phyloP scores from a whole-genome alignment of 225 moss, liverwort and hornwort species.

The Pleurozium schreberi region DNA sequence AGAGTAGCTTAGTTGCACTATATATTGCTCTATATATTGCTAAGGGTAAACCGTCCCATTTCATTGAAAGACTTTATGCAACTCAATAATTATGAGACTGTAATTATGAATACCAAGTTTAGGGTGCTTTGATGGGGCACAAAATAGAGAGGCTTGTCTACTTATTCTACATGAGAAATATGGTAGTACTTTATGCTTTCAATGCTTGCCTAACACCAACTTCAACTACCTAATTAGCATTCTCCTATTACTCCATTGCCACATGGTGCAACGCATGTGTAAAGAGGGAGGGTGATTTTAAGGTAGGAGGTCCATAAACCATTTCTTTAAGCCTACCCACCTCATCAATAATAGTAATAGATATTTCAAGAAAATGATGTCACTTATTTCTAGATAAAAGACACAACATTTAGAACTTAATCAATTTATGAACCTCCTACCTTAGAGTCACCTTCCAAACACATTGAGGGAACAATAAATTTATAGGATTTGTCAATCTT shows the following conservation, averaged over 20 bases:
- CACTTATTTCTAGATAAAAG: too few species aligned
- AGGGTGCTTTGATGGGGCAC: neutral
- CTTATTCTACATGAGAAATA: neutral
- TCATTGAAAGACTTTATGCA: neutral
- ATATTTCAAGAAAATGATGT: too few species aligned
- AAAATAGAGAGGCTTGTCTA: neutral
- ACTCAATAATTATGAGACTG: rapidly evolving
- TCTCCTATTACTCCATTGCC: neutral
- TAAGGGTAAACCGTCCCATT: neutral
- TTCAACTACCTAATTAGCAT: neutral
- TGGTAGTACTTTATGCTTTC: neutral
- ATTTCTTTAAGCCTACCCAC: too few species aligned
- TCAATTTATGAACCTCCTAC: too few species aligned
- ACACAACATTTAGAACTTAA: too few species aligned
- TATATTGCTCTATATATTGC: neutral
- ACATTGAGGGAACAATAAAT: neutral
- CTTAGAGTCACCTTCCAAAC: neutral
- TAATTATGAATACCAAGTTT: neutral
- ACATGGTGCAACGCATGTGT: neutral
- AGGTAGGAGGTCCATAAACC: too few species aligned
- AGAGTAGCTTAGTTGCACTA: neutral
- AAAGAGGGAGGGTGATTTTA: neutral
- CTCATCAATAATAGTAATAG: too few species aligned
- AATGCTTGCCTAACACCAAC: neutral
- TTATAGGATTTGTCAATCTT: neutral